Conservation (phyloP, 1,139 yeast species). For the Yamadazyma buinensis region DNA sequence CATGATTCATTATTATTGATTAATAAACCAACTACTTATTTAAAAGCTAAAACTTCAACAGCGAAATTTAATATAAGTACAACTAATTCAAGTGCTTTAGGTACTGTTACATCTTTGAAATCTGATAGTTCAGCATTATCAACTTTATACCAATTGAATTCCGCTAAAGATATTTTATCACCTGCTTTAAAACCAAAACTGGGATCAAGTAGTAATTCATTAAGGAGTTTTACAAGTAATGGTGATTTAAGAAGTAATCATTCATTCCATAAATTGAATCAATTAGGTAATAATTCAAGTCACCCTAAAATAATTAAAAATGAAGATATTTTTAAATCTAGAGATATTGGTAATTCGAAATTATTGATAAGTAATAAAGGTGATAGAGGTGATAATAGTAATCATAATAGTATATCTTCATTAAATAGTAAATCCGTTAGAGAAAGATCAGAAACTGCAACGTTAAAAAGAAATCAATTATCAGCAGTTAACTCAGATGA, state of each 20-base stretch:
- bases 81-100: slow-evolving; percentile 34
- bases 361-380: neutral
- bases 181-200: slow-evolving; percentile 8
- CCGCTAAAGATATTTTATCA: slow-evolving; percentile 17
- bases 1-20: slow-evolving; percentile 13
- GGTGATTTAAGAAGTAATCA: slow-evolving; percentile 2
- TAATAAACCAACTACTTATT: slow-evolving; percentile 4
- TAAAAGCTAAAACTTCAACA: slow-evolving; percentile 13
- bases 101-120: slow-evolving; percentile 32
- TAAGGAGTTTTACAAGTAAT: slow-evolving; percentile 9
- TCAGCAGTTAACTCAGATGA: slow-evolving; percentile 6
- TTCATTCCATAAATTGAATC: neutral
- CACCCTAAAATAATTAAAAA: slow-evolving; percentile 11
- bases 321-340: slow-evolving; percentile 13
- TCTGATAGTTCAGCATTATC: slow-evolving; percentile 36
- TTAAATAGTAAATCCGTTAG: slow-evolving; percentile 3
- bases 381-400: neutral
- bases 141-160: slow-evolving; percentile 36
- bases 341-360: slow-evolving; percentile 7
- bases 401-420: slow-evolving; percentile 1
- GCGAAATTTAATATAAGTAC: slow-evolving; percentile 19
- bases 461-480: slow-evolving; percentile 9
- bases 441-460: slow-evolving; percentile 4
- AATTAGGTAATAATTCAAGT: neutral
- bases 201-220: slow-evolving; percentile 10